phyloP scores from a whole-genome alignment of 805 yeast species.

The Middelhovenomyces tepae region DNA sequence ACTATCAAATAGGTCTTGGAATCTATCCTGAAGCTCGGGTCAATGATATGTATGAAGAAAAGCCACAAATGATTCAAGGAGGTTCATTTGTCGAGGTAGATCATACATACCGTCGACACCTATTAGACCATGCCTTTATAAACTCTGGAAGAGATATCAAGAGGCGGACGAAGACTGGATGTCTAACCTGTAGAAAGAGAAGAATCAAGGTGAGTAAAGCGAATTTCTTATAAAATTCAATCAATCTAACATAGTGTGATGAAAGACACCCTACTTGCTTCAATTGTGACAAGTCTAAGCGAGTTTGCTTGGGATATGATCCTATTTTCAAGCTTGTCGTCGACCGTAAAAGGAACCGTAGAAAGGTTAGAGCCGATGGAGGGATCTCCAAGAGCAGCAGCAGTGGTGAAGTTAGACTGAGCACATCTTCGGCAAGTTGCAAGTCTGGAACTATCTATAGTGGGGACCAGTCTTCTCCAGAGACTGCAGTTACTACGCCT shows the following conservation, averaged over 20 bases:
- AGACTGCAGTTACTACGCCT: slow-evolving; percentile 3
- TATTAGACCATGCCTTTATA: no score
- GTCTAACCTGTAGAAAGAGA: slow-evolving; percentile 62
- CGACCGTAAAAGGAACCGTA: slow-evolving; percentile 10
- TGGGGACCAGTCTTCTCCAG: slow-evolving; percentile 1
- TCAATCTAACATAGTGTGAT: slow-evolving; percentile 48
- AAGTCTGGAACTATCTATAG: slow-evolving; percentile 1
- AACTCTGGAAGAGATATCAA: slow-evolving; percentile 34
- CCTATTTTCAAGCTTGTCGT: slow-evolving; percentile 22
- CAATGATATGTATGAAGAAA: no score
- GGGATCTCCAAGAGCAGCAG: no score
- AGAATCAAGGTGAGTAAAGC: slow-evolving; percentile 41
- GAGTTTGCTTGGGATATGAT: slow-evolving; percentile 63
- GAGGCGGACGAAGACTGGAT: slow-evolving; percentile 65
- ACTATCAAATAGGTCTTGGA: no score
- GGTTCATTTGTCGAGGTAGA: no score
- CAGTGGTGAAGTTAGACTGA: no score
- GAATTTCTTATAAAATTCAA: no score
- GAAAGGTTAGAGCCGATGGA: no score
- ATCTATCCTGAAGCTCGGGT: no score
- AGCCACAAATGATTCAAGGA: no score
- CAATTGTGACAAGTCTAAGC: slow-evolving; percentile 58
- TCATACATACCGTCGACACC: no score
- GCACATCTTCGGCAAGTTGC: slow-evolving; percentile 1
- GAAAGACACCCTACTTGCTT: slow-evolving; percentile 61